Evolutionary conservation across 257 asterid genomes (phyloP).

Genomic region (Lycium barbarum): DNA sequence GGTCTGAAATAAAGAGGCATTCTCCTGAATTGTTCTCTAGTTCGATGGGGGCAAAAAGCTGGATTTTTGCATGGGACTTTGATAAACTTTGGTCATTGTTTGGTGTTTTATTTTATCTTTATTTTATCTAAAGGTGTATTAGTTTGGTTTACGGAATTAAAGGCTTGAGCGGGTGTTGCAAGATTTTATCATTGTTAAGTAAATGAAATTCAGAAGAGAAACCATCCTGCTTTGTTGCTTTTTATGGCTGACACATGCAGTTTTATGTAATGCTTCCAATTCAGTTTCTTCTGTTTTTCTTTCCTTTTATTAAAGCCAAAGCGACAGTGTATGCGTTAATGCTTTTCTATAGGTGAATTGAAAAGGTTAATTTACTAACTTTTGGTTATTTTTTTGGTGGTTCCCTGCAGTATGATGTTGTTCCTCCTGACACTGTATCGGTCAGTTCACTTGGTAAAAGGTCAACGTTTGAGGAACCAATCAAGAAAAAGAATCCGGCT

Average conservation of each 20-base stretch:
- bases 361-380: background rate
- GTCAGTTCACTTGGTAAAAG: slow-evolving; percentile 87
- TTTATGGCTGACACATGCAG: background rate
- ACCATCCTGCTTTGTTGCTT: background rate
- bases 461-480: slow-evolving; percentile 59
- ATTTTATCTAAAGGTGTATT: background rate
- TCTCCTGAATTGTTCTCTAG: background rate
- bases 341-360: background rate
- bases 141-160: background rate
- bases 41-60: background rate
- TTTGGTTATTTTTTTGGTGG: background rate
- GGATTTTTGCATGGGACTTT: background rate
- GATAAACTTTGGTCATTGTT: background rate
- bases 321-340: background rate
- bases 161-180: background rate
- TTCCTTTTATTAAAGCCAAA: background rate
- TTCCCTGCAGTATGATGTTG: slow-evolving; percentile 77
- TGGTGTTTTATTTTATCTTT: background rate
- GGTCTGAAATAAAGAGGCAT: background rate
- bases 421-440: slow-evolving; percentile 80
- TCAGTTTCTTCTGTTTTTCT: background rate
- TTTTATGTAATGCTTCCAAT: background rate
- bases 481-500: slow-evolving; percentile 73
- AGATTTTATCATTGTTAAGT: background rate
- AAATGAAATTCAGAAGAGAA: background rate